Evolutionary conservation across 305 asterid genomes (phyloP).

Genomic region (Fraxinus greggii): DNA sequence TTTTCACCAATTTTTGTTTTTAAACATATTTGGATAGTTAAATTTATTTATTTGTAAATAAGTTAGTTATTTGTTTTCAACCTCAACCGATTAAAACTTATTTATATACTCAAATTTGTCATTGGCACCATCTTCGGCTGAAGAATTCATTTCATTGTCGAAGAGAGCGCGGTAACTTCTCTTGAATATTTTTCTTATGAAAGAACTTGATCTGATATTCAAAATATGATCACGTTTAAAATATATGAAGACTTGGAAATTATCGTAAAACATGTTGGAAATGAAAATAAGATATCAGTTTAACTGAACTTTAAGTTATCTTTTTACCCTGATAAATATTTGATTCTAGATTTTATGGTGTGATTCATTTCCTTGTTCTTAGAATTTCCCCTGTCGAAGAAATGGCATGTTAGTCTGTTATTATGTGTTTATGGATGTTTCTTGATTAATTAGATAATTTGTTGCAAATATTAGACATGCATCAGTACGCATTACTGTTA

Average conservation of each 20-base stretch:
- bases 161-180: not conserved
- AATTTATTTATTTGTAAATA: not conserved
- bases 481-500: not conserved
- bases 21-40: not conserved
- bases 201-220: not conserved
- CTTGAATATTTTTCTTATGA: not conserved
- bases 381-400: not conserved
- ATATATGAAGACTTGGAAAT: not conserved
- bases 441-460: not conserved
- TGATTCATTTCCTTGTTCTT: not conserved
- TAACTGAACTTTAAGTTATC: not conserved
- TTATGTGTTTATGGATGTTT: not conserved
- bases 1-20: not conserved
- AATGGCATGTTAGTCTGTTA: not conserved
- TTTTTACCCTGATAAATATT: not conserved
- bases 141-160: not conserved
- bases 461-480: not conserved
- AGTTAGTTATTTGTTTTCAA: not conserved
- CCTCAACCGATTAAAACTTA: not conserved
- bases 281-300: not conserved
- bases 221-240: not conserved
- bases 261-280: not conserved
- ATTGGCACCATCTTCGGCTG: not conserved
- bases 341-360: not conserved
- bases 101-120: not conserved